A percentile compares a stretch with the other conserved stretches of the same genome.
Evolutionary conservation across 2,329 filamentous ascomycete genomes (phyloP).

Genomic region (Phyllosticta citribraziliensis): DNA sequence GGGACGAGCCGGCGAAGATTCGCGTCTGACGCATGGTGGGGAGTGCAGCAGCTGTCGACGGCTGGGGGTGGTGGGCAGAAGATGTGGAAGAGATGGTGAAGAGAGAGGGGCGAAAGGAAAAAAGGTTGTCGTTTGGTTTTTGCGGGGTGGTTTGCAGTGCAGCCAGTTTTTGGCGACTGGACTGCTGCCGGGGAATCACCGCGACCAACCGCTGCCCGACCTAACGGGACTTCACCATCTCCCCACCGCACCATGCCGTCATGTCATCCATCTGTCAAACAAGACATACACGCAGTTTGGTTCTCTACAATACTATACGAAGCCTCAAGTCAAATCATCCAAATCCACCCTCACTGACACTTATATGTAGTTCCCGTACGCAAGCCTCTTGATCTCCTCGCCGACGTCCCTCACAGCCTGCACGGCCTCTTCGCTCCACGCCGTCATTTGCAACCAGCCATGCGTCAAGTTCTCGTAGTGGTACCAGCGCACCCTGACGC

Average conservation of each 20-base stretch:
- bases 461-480: constrained; percentile 21
- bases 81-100: background rate
- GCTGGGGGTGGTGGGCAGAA: background rate
- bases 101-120: background rate
- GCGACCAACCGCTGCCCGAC: background rate
- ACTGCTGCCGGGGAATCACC: background rate
- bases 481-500: constrained; percentile 18
- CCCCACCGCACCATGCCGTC: no score
- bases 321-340: no score
- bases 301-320: background rate
- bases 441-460: constrained; percentile 23
- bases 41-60: background rate
- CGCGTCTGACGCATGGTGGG: constrained; percentile 52
- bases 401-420: constrained; percentile 12
- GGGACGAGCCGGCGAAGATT: constrained; percentile 58
- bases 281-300: no score
- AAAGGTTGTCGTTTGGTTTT: background rate
- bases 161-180: background rate
- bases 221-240: no score
- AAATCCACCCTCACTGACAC: background rate
- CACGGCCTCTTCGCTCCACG: constrained; percentile 21
- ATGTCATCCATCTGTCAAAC: background rate
- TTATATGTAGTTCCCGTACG: background rate
- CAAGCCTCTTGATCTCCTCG: constrained; percentile 1
- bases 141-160: background rate